phyloP scores from a whole-genome alignment of 192 early-diverging fungal species.

The Allomyces macrogynus region DNA sequence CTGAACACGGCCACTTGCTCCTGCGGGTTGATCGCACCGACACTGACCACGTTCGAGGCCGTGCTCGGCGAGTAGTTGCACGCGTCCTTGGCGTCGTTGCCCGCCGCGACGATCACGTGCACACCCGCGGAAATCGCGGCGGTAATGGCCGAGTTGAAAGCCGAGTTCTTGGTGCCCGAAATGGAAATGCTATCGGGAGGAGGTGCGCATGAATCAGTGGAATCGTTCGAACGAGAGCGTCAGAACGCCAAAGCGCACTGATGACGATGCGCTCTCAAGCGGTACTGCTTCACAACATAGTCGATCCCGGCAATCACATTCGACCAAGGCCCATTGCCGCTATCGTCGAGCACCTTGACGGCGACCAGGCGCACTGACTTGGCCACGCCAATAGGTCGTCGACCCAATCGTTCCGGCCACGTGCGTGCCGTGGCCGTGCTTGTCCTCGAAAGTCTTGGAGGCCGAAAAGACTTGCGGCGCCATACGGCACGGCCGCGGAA shows the following conservation, averaged over 20 bases:
- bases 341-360: constrained; percentile 34
- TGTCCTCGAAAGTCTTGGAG: constrained; percentile 5
- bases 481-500: neutral
- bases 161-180: neutral
- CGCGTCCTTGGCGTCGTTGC: constrained; percentile 32
- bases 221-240: too few species aligned
- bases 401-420: constrained; percentile 27
- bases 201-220: neutral
- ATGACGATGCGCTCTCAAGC: too few species aligned
- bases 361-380: constrained; percentile 31
- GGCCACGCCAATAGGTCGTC: constrained; percentile 38
- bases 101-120: constrained; percentile 33
- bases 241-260: too few species aligned
- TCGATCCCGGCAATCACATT: constrained; percentile 30
- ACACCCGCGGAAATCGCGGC: constrained; percentile 12
- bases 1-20: constrained; percentile 23
- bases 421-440: constrained; percentile 28
- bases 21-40: constrained; percentile 17
- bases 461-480: neutral
- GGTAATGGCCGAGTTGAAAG: neutral
- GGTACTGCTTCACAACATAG: constrained; percentile 13
- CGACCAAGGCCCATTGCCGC: constrained; percentile 25
- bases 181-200: neutral
- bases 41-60: constrained; percentile 15
- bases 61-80: constrained; percentile 31